Conservation (phyloP, 192 early-diverging fungal genomes). For the Gamsiella multidivaricata region DNA sequence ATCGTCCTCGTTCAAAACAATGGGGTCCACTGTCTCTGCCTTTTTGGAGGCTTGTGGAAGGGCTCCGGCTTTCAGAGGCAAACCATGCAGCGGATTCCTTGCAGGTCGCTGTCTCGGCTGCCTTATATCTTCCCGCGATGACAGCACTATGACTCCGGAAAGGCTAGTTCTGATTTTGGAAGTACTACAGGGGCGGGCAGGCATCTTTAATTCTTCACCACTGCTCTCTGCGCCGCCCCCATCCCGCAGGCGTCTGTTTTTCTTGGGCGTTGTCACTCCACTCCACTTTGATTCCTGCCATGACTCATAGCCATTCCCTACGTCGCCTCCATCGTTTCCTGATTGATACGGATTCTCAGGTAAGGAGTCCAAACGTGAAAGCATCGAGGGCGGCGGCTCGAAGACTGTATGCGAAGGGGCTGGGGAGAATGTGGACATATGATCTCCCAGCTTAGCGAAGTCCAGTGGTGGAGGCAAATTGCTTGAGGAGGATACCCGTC, state of each 20-base stretch:
- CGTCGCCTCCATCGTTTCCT: not conserved
- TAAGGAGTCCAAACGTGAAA: not conserved
- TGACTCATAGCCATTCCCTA: not conserved
- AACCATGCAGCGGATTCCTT: constrained; percentile 1
- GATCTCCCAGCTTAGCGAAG: constrained; percentile 22
- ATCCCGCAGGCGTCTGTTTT: not conserved
- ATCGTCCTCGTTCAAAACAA: not conserved
- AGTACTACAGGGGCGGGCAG: constrained; percentile 11
- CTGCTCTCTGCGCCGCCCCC: not conserved
- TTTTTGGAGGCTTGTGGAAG: too few relatives aligned
- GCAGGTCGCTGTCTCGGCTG: not conserved
- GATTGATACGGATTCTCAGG: not conserved
- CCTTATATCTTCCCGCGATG: too few relatives aligned
- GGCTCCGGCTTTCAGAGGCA: not conserved
- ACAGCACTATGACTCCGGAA: too few relatives aligned
- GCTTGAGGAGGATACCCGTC: constrained; percentile 6
- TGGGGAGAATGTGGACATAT: not conserved
- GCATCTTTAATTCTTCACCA: not conserved
- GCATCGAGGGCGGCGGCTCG: too few relatives aligned
- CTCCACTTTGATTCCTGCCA: not conserved
- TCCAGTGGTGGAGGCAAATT: constrained; percentile 39
- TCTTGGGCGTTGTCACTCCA: constrained; percentile 10
- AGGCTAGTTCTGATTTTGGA: constrained; percentile 1
- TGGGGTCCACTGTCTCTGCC: not conserved
- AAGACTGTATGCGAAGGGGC: not conserved